Percentiles rank a stretch among this genome's conserved stretches.
Conservation (phyloP, 306 rosid species). For the Quercus wislizeni region DNA sequence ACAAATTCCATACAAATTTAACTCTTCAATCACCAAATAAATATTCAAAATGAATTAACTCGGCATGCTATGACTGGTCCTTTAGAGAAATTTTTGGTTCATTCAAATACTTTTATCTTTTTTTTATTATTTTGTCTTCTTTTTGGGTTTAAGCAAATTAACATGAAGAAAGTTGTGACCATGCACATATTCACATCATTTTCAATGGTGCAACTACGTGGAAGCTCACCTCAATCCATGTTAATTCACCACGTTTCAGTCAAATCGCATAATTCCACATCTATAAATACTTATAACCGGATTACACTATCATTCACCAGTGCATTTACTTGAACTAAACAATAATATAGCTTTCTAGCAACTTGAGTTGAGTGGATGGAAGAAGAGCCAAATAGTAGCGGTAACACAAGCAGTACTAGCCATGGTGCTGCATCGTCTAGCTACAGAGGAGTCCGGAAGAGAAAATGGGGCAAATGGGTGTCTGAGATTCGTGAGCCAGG, state of each 20-base stretch:
- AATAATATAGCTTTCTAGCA: too few species aligned
- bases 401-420: neutral
- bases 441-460: conserved; percentile 85
- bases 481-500: conserved; percentile 95
- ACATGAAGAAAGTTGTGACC: neutral
- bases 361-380: conserved; percentile 26
- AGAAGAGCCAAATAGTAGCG: conserved; percentile 30
- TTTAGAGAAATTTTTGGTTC: neutral
- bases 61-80: neutral
- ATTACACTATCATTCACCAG: conserved; percentile 17
- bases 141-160: neutral
- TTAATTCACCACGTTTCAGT: conserved; percentile 19
- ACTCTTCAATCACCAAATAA: neutral
- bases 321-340: neutral
- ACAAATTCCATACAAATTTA: conserved; percentile 11
- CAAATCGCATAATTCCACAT: conserved; percentile 16
- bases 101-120: neutral
- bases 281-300: conserved; percentile 51
- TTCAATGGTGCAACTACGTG: conserved; percentile 43
- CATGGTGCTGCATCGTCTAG: conserved; percentile 50
- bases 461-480: conserved; percentile 99
- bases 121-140: neutral
- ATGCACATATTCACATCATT: neutral
- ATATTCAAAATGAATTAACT: neutral
- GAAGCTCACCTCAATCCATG: conserved; percentile 37